A percentile compares a stretch with the other conserved stretches of the same genome.
phyloP scores from a whole-genome alignment of 768 basidiomycete species.

The Phlegmacium glaucopus region DNA sequence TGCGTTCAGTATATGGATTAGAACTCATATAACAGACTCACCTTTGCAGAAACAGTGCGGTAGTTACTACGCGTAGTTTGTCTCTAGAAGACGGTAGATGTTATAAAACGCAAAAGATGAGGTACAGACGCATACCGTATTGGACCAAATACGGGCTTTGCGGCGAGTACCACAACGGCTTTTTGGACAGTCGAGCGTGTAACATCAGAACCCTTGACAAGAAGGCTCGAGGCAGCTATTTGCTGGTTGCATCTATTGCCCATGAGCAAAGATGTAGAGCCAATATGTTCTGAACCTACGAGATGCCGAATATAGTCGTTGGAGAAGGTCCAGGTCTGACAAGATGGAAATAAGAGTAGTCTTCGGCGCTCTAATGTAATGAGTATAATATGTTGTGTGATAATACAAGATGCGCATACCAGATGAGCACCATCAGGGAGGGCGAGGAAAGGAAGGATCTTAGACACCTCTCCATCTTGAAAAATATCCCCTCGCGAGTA shows the following conservation, averaged over 20 bases:
- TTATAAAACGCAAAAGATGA: neutral
- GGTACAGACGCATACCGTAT: conserved; percentile 63
- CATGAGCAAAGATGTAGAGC: conserved; percentile 4
- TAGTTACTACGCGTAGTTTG: conserved; percentile 91
- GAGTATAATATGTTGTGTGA: conserved; percentile 1
- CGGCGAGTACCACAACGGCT: conserved; percentile 91
- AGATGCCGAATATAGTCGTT: conserved; percentile 93
- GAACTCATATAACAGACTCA: conserved; percentile 18
- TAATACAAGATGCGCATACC: conserved; percentile 40
- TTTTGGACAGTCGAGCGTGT: conserved; percentile 97
- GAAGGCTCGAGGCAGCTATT: conserved; percentile 73
- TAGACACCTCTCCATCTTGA: conserved; percentile 80
- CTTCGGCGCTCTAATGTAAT: conserved; percentile 68
- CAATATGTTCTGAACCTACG: conserved; percentile 45
- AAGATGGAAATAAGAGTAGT: conserved; percentile 96
- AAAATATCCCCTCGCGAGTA: conserved; percentile 76
- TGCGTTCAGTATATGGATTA: neutral
- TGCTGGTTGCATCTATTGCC: conserved; percentile 85
- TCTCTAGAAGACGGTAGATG: conserved; percentile 46
- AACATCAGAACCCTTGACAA: conserved; percentile 79
- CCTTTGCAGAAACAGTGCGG: conserved; percentile 86
- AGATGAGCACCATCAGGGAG: conserved; percentile 97
- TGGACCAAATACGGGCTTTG: conserved; percentile 89
- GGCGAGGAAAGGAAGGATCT: conserved; percentile 91
- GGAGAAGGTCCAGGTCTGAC: conserved; percentile 69